Evolutionary conservation across 495 filamentous ascomycete species (phyloP), one percentile per base, ranked within the genome.

Genomic region (Penicillium turbatum): DNA sequence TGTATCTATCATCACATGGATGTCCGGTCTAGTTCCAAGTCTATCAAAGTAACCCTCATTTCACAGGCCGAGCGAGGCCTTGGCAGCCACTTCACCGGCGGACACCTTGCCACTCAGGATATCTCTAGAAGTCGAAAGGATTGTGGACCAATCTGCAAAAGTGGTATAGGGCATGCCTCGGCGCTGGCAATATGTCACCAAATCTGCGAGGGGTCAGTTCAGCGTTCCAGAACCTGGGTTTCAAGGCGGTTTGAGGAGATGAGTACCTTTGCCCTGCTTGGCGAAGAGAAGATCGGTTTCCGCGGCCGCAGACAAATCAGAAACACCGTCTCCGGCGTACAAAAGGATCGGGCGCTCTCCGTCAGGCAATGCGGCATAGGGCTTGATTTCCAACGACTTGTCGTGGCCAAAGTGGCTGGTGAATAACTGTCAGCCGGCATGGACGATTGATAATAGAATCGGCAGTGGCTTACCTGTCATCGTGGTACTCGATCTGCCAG

Each of bases 261-360:
- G 8, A 26, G 41, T 81, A 93, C 90, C 90, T 67, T 88, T 81
- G 8, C 89, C 92, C 32, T 86, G 82, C 78, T 97, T 97, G 45
- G 91, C 91, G 65, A 96, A 96, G 15, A 96, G 70, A 37, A 96
- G 67, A 64, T 96, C 88, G 13, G 91, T 95, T 69, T 96, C 90
- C 44, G 83, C 80, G 2, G 91, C 91, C 9, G 91, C 91, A 29
- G 87, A 91, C 38, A 96, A 73, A 64, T 96, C 91, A 1, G 88
- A 92, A 0, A 95, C 88, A 24, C 91, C 91, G 54, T 96, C 91
- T 42, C 91, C 91, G 21, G 90, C 91, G 59, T 96, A 96, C 56
- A 96, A 85, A 67, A 95, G 79, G 9, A 79, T 81, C 0, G 91
- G 91, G 48, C 90, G 76, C 51, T 85, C 72, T 13, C 72, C 71